Base-by-base conservation (phyloP, 163 green algal genomes). In the Scenedesmus sp. region DNA sequence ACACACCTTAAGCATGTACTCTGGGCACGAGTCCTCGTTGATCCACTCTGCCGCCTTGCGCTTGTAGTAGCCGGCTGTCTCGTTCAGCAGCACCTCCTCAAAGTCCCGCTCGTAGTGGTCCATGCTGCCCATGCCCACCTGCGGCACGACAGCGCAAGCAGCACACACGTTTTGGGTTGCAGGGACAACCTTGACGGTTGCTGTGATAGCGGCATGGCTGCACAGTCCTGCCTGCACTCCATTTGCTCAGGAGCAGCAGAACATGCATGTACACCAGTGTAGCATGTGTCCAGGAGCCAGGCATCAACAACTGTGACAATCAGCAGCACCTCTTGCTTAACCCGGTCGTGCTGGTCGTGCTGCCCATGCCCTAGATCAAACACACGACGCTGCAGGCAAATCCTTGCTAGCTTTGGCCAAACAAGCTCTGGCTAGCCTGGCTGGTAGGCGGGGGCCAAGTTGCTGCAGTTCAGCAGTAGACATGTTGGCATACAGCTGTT, bases 101-200 rank as follows among this genome's bases (percentile, higher is more conserved):
- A 99, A 99, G 95, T 99, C 98, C 7, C 91, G 86, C 93, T 99
- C 96, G 91, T 99, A 99, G 85, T 90, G 93, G 18, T 98, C 96
- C 95, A 99, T 98, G 89, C 83, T 91, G 70, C 95, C 94, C 98
- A 99, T 99, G 87, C 98, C 98, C 79, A 98, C 95, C 93, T 96
- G 93, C 70, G 51, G 13, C 51, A 61, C 22, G 24, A 16, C n/a
- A 70, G n/a, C n/a, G 15, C n/a, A 44, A 22, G 22, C 61, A 51
- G 26, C 9, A 82, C 30, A n/a, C n/a, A n/a, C n/a, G n/a, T 43
- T 81, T 81, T 81, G 15, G 24, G n/a, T 10, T 22, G 72, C 26
- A 26, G 30, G 30, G 26, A 26, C n/a, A n/a, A n/a, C n/a, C n/a
- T n/a, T n/a, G n/a, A n/a, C n/a, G n/a, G n/a, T n/a, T n/a, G n/a